Conservation (phyloP, 768 basidiomycete genomes). For the Peribolospora kevripleyi region DNA sequence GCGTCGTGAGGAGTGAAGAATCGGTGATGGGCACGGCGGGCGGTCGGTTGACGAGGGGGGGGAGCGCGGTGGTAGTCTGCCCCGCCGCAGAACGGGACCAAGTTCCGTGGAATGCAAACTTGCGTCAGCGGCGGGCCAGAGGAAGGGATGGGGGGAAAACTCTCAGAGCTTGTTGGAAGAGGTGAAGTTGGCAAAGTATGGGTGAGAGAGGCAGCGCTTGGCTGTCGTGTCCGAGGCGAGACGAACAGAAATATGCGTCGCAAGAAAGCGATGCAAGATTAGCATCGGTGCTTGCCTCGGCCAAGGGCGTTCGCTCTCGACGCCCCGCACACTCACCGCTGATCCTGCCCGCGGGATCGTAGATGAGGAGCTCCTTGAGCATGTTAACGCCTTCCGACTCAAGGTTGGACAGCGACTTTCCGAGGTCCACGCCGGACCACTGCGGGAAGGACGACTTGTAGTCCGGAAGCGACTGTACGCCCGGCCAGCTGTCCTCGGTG, state of each 20-base stretch:
- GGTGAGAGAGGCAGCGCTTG: slow-evolving; percentile 32
- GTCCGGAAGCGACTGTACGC: slow-evolving; percentile 63
- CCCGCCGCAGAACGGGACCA: no score
- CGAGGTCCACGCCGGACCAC: slow-evolving; percentile 59
- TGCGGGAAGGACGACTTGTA: slow-evolving; percentile 94
- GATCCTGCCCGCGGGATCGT: slow-evolving; percentile 75
- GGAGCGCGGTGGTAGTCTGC: no score
- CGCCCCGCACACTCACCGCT: slow-evolving; percentile 35
- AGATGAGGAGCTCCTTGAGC: slow-evolving; percentile 32
- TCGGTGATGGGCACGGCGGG: no score
- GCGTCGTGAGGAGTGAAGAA: no score
- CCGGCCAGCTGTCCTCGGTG: slow-evolving; percentile 73
- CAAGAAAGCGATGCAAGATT: background rate
- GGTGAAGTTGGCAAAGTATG: slow-evolving; percentile 20
- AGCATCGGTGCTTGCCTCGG: no score
- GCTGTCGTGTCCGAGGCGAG: slow-evolving; percentile 19
- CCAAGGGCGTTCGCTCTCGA: no score
- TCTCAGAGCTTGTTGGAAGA: no score
- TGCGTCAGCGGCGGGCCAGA: no score
- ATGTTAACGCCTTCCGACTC: slow-evolving; percentile 61
- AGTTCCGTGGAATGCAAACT: no score
- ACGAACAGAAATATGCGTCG: background rate
- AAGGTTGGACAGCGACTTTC: slow-evolving; percentile 38
- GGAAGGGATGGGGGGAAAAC: no score
- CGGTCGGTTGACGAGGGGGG: no score